Conservation (phyloP, 768 basidiomycete species). For the Amanita molliuscula region DNA sequence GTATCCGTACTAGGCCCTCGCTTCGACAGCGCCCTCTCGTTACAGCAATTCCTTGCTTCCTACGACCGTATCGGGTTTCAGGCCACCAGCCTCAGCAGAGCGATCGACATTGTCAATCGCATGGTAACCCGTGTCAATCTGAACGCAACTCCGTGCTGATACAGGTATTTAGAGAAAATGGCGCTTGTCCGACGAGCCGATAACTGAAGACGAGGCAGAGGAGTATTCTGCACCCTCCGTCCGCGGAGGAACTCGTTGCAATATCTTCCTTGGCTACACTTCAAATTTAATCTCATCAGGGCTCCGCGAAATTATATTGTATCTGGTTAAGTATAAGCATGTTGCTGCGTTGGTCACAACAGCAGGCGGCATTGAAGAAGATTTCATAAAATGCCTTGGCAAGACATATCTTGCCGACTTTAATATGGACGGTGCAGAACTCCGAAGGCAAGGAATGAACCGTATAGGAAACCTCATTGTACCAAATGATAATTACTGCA, state of each 20-base stretch:
- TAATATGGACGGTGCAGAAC: slow-evolving; percentile 78
- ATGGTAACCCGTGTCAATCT: slow-evolving; percentile 48
- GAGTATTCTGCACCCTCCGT: slow-evolving; percentile 47
- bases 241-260: slow-evolving; percentile 66
- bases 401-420: slow-evolving; percentile 94
- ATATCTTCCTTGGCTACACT: slow-evolving; percentile 94
- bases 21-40: slow-evolving; percentile 57
- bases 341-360: slow-evolving; percentile 90
- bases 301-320: slow-evolving; percentile 81
- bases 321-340: slow-evolving; percentile 90
- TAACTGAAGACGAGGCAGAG: slow-evolving; percentile 60
- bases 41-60: slow-evolving; percentile 60
- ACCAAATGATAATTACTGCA: slow-evolving; percentile 98
- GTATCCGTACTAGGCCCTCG: slow-evolving; percentile 80
- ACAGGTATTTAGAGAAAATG: slow-evolving; percentile 55
- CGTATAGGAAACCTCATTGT: slow-evolving; percentile 94
- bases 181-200: slow-evolving; percentile 81
- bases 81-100: slow-evolving; percentile 84
- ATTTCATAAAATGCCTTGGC: slow-evolving; percentile 98
- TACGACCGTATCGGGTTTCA: slow-evolving; percentile 96
- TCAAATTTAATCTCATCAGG: slow-evolving; percentile 99
- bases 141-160: background rate
- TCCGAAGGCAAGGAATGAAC: slow-evolving; percentile 89
- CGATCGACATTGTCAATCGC: slow-evolving; percentile 83
- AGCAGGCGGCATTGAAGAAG: slow-evolving; percentile 97